Conservation (phyloP, 2,329 filamentous ascomycete genomes). For the Cytospora mali region DNA sequence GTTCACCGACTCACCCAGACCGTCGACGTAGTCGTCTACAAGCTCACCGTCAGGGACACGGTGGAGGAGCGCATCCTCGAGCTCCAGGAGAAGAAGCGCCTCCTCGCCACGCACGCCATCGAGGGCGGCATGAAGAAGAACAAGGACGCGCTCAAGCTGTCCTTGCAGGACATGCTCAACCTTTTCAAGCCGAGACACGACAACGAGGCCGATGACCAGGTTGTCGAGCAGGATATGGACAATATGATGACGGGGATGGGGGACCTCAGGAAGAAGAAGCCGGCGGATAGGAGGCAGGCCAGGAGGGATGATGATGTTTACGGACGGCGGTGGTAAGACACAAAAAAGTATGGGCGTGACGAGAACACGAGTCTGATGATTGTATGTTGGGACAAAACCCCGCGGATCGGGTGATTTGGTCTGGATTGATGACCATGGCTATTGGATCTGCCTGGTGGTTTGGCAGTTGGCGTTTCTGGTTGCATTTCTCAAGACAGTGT, state of each 20-base stretch:
- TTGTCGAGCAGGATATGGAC: conserved; percentile 32
- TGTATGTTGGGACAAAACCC: neutral
- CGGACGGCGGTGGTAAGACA: conserved; percentile 45
- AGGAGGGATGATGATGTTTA: conserved; percentile 45
- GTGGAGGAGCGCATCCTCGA: conserved; percentile 96
- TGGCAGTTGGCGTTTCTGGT: neutral
- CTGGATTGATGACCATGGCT: neutral
- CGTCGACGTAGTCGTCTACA: conserved; percentile 91
- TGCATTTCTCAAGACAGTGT: neutral
- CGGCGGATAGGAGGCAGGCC: conserved; percentile 34
- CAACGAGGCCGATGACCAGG: conserved; percentile 34
- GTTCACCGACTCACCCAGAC: conserved; percentile 98
- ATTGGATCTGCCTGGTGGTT: neutral
- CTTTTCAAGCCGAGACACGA: conserved; percentile 69
- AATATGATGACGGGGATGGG: conserved; percentile 24
- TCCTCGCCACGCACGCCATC: conserved; percentile 88
- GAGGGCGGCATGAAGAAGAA: conserved; percentile 71
- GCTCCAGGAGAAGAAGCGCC: conserved; percentile 89
- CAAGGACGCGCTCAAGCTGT: conserved; percentile 77
- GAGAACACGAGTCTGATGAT: conserved; percentile 6
- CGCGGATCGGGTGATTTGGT: neutral
- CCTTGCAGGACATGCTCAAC: conserved; percentile 89
- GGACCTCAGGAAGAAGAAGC: conserved; percentile 32
- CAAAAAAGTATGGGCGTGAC: neutral
- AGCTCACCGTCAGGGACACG: conserved; percentile 81